Evolutionary conservation across 192 early-diverging fungal species (phyloP), one percentile per base, ranked within the genome.

Genomic region (Coemansia sp.): DNA sequence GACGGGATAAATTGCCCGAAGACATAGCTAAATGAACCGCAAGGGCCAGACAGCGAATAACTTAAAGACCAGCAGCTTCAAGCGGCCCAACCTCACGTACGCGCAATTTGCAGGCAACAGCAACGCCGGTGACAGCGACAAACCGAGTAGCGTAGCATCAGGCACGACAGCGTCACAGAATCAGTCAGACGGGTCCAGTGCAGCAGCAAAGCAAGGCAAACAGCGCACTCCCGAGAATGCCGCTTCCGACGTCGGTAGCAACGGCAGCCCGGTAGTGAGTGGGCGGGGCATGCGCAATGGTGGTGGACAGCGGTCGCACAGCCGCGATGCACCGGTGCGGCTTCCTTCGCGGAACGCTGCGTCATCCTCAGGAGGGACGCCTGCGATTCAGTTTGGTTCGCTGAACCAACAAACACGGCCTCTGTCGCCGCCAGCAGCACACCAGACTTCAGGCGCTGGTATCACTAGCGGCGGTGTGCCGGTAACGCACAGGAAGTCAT

Each of bases 331-430:
- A 3, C 70, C 78, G 17, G 78, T 81, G 58, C 73, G 78, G 21
- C 64, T 81, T 57, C 78, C 78, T 6, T 68, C 65, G 17, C 63
- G 78, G 20, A 81, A 72, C 63, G 72, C 70, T 29, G 78, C 75
- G 14, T 65, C 70, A 3, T 78, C 75, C 32, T 64, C 73, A 36
- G 62, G 60, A 0, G 50, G 63, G 6, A 55, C 71, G 23, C 66
- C 81, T 9, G 66, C 72, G 30, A 80, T 84, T 42, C 82, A 84
- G 72, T 84, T 84, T 67, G 82, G 82, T n/a, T 76, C 82, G 51
- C 65, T 84, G 30, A 76, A 77, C 71, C 74, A 82, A 68, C 70
- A 80, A 56, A 36, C 70, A 1, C 74, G 74, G 56, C 46, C 77
- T 6, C 62, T 68, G 9, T 66, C 77, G 14, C 78, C 82, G 17